phyloP scores from a whole-genome alignment of 306 rosid genomes.

The Vachellia collinsii region DNA sequence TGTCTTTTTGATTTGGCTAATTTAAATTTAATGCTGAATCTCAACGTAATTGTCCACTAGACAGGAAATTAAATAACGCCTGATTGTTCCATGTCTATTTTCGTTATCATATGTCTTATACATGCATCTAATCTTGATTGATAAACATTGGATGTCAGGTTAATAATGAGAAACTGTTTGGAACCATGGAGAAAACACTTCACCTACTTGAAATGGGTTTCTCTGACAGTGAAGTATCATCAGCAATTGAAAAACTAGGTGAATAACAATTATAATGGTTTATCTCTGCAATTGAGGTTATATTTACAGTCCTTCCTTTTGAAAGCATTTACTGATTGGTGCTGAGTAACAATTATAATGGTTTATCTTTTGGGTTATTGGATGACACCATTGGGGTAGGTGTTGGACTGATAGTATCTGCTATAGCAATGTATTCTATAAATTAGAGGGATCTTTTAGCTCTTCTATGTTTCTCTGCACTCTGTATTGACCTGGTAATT shows the following conservation, averaged over 20 bases:
- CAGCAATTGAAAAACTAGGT: slow-evolving; percentile 84
- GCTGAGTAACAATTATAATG: too few species aligned
- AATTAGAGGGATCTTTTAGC: neutral
- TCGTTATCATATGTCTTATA: slow-evolving; percentile 3
- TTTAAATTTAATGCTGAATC: slow-evolving; percentile 7
- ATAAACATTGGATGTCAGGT: slow-evolving; percentile 45
- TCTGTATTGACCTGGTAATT: neutral
- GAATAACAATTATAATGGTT: slow-evolving; percentile 42
- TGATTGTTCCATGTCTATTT: slow-evolving; percentile 1
- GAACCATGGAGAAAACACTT: slow-evolving; percentile 88
- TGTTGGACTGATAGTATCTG: neutral
- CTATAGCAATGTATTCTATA: slow-evolving; percentile 4
- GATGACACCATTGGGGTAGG: slow-evolving; percentile 20
- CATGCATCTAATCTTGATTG: slow-evolving; percentile 20
- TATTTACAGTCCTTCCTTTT: slow-evolving; percentile 26
- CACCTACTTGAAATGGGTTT: slow-evolving; percentile 94
- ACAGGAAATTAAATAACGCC: neutral
- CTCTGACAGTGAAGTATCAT: slow-evolving; percentile 86
- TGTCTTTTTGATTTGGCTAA: slow-evolving; percentile 24
- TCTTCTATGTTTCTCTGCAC: neutral
- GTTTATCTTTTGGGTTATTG: slow-evolving; percentile 12
- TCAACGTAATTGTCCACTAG: slow-evolving; percentile 15
- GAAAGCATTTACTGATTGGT: neutral
- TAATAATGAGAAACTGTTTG: slow-evolving; percentile 71
- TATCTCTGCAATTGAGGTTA: slow-evolving; percentile 17